Evolutionary conservation across 2,329 filamentous ascomycete species (phyloP).

Genomic region (Ploettnerulaceae sp.): DNA sequence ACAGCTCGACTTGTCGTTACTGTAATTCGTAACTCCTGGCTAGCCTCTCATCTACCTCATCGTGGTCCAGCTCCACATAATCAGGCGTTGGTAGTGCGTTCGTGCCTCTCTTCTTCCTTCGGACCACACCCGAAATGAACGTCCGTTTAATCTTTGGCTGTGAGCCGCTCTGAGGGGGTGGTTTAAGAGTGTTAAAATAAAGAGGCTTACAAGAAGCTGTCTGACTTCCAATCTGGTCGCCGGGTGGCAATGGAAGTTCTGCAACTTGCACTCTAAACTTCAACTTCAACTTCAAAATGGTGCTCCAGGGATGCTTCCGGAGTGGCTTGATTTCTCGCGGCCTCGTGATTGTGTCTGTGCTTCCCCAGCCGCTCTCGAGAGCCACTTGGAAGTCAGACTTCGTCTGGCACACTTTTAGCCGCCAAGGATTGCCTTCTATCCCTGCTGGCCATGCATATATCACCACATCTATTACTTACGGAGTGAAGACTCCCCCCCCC

Average conservation of each 20-base stretch:
- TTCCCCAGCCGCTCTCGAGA: slow-evolving; percentile 8
- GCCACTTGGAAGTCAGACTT: slow-evolving; percentile 17
- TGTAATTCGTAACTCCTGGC: background rate
- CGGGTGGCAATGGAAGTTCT: slow-evolving; percentile 11
- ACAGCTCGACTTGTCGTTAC: background rate
- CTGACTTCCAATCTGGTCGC: slow-evolving; percentile 1
- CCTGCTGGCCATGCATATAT: slow-evolving; percentile 11
- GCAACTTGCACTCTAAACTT: slow-evolving; percentile 15
- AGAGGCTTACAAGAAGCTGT: background rate
- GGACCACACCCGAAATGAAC: slow-evolving; percentile 8
- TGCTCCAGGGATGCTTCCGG: slow-evolving; percentile 17
- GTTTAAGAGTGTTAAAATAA: slow-evolving; percentile 6
- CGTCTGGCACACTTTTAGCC: slow-evolving; percentile 15
- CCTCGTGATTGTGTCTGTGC: slow-evolving; percentile 25
- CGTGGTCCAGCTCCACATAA: background rate
- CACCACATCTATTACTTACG: slow-evolving; percentile 8
- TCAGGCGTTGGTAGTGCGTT: slow-evolving; percentile 4
- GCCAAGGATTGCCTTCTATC: slow-evolving; percentile 8
- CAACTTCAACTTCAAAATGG: slow-evolving; percentile 5
- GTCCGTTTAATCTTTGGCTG: slow-evolving; percentile 8
- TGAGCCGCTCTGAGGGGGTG: slow-evolving; percentile 1
- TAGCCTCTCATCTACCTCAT: background rate
- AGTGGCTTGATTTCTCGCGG: slow-evolving; percentile 26
- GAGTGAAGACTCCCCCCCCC: background rate
- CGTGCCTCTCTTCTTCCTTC: slow-evolving; percentile 15